A percentile compares a stretch with the other conserved stretches of the same genome.
Evolutionary conservation across 169 alveolate genomes (phyloP).

Genomic region (Eimeria acervulina): DNA sequence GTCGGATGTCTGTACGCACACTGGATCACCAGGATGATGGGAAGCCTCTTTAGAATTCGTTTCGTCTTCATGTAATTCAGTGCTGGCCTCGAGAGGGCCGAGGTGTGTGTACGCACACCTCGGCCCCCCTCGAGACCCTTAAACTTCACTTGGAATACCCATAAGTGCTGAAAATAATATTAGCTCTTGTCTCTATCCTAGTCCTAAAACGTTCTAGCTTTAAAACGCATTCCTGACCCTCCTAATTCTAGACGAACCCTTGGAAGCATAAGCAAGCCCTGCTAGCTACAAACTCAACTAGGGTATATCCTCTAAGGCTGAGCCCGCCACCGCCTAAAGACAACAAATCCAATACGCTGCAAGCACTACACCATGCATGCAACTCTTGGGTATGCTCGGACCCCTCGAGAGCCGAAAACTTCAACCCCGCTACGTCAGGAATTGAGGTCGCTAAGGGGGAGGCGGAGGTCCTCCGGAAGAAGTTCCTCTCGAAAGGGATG

Average conservation of each 20-base stretch:
- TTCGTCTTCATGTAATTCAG: background rate
- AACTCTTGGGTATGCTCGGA: no score
- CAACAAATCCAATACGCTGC: background rate
- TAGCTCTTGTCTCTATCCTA: background rate
- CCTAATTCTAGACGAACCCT: background rate
- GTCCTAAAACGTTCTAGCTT: background rate
- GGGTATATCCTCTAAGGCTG: background rate
- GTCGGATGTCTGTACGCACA: background rate
- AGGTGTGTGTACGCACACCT: background rate
- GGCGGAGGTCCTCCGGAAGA: conserved; percentile 91
- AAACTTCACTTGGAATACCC: background rate
- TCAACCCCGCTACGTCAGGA: background rate
- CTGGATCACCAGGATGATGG: background rate
- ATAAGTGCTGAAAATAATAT: background rate
- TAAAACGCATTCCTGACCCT: background rate
- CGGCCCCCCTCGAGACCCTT: background rate
- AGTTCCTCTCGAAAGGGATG: conserved; percentile 91
- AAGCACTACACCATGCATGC: background rate
- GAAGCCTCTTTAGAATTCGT: background rate
- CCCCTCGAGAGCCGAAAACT: no score
- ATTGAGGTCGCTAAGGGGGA: conserved; percentile 81
- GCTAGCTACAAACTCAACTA: background rate
- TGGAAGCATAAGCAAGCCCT: background rate
- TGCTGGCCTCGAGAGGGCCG: background rate
- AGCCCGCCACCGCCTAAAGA: background rate